Evolutionary conservation across 2,329 filamentous ascomycete species (phyloP).

Genomic region (Graphilbum fragrans): DNA sequence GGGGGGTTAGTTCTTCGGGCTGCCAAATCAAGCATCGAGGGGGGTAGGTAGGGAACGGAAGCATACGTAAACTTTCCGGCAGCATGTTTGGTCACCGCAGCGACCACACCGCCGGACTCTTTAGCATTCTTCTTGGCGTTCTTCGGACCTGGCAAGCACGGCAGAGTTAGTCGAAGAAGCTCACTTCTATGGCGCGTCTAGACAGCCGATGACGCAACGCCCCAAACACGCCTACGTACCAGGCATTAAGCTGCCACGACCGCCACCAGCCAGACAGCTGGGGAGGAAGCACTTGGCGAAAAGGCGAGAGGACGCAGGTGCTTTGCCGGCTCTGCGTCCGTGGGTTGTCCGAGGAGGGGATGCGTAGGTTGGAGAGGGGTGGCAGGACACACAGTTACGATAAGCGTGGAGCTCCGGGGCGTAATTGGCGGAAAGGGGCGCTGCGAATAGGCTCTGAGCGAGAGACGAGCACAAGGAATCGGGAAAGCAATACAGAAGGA

Average conservation of each 20-base stretch:
- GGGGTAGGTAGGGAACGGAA: slow-evolving; percentile 13
- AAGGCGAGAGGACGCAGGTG: neutral
- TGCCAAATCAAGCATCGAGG: slow-evolving; percentile 5
- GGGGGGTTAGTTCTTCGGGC: no score
- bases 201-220: neutral
- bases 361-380: no score
- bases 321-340: neutral
- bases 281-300: neutral
- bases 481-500: no score
- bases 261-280: slow-evolving; percentile 9
- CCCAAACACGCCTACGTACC: slow-evolving; percentile 3
- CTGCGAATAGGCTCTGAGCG: no score
- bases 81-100: slow-evolving; percentile 40
- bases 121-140: slow-evolving; percentile 43
- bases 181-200: neutral
- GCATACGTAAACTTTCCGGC: slow-evolving; percentile 40
- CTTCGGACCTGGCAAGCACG: slow-evolving; percentile 19
- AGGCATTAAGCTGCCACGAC: slow-evolving; percentile 12
- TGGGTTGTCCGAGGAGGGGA: no score
- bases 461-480: no score
- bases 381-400: no score
- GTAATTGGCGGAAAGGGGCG: no score
- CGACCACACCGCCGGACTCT: slow-evolving; percentile 38
- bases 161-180: neutral
- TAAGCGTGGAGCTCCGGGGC: no score